Conservation (phyloP, 2,329 filamentous ascomycete species). For the Ascocoryne sarcoides region DNA sequence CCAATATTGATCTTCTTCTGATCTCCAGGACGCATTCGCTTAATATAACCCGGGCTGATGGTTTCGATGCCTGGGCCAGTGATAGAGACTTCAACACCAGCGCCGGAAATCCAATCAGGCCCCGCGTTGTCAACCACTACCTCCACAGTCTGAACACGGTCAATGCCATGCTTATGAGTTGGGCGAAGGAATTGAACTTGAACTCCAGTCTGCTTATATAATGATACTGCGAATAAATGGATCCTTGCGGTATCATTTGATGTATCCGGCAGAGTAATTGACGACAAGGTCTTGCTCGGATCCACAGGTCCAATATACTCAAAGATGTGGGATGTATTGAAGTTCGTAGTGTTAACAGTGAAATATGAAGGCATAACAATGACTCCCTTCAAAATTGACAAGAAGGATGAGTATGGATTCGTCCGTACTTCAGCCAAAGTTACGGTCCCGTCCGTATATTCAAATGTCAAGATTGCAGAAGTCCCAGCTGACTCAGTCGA, state of each 20-base stretch:
- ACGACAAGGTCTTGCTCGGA: conserved; percentile 30
- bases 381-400: conserved; percentile 38
- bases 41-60: conserved; percentile 33
- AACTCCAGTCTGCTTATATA: conserved; percentile 31
- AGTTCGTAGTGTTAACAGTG: conserved; percentile 33
- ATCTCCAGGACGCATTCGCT: conserved; percentile 36
- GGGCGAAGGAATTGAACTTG: conserved; percentile 34
- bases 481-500: conserved; percentile 33
- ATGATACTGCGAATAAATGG: conserved; percentile 36
- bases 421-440: conserved; percentile 35
- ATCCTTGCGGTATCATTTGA: conserved; percentile 31
- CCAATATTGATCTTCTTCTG: conserved; percentile 34
- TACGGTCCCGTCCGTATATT: conserved; percentile 34
- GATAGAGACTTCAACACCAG: conserved; percentile 28
- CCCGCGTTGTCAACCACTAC: conserved; percentile 32
- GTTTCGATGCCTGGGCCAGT: conserved; percentile 34
- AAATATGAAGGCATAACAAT: conserved; percentile 36
- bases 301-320: conserved; percentile 34
- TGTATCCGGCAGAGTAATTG: conserved; percentile 34
- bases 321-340: conserved; percentile 37
- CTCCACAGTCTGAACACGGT: conserved; percentile 34
- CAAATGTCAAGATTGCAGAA: conserved; percentile 34
- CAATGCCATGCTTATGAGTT: conserved; percentile 34
- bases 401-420: conserved; percentile 35
- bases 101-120: conserved; percentile 28